These are phyloP conservation scores for sunflower (Helianthus annuus) DNA, from an alignment of 129 eudicot genomes.

Conservation along the genomic window DNA sequence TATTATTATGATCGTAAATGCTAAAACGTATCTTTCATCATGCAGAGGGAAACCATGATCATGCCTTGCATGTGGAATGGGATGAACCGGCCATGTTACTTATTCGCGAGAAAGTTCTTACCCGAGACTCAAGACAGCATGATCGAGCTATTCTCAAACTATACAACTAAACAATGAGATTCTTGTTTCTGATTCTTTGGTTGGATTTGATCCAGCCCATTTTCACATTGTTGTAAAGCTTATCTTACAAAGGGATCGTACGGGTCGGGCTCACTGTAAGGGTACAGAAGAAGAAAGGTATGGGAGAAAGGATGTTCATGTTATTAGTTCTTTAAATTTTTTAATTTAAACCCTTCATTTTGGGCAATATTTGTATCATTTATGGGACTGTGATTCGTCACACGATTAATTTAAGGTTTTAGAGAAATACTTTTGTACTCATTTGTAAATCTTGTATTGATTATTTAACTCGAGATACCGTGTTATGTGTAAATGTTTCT, in stretches of 20 bases:
- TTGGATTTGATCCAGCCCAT: slow-evolving; percentile 36
- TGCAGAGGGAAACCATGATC: slow-evolving; percentile 55
- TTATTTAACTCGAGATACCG: neutral
- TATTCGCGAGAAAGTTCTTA: slow-evolving; percentile 83
- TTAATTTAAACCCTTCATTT: slow-evolving; percentile 20
- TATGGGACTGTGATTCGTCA: slow-evolving; percentile 2
- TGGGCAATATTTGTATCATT: slow-evolving; percentile 32
- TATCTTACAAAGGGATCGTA: slow-evolving; percentile 29
- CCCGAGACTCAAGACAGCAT: slow-evolving; percentile 68
- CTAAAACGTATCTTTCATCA: neutral
- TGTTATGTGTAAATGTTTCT: neutral
- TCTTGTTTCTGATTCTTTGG: slow-evolving; percentile 54
- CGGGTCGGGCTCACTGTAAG: slow-evolving; percentile 2
- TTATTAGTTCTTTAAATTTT: slow-evolving; percentile 14
- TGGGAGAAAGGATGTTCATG: neutral
- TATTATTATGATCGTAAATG: neutral
- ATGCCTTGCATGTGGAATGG: slow-evolving; percentile 89
- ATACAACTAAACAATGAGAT: slow-evolving; percentile 43
- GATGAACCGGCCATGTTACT: slow-evolving; percentile 75
- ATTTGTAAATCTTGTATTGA: slow-evolving; percentile 26
- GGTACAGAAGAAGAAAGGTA: slow-evolving; percentile 25
- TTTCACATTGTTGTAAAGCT: slow-evolving; percentile 46
- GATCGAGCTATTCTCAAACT: slow-evolving; percentile 67
- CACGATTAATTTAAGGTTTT: neutral
- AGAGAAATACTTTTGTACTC: slow-evolving; percentile 14